These are phyloP conservation scores for Brachypodium distachyon DNA, from an alignment of 202 grass and related monocot genomes.

Conservation along the genomic window DNA sequence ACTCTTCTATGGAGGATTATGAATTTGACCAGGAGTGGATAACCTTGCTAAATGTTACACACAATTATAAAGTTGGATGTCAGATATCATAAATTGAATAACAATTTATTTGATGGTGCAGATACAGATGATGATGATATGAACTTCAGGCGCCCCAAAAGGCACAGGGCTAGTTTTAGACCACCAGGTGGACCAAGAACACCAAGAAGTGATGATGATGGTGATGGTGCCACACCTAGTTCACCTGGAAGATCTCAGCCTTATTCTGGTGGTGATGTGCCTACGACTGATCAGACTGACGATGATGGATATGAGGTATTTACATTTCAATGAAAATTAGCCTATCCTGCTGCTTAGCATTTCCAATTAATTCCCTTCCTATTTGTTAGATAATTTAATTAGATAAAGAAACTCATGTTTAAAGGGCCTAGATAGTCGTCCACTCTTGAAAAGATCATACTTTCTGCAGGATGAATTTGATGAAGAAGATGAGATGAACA, in stretches of 20 bases:
- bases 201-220: conserved; percentile 82
- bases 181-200: conserved; percentile 55
- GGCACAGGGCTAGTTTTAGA: conserved; percentile 74
- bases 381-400: not conserved
- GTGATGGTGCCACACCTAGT: conserved; percentile 71
- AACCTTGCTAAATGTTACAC: not conserved
- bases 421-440: not conserved
- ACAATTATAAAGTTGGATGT: not conserved
- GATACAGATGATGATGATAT: conserved; percentile 87
- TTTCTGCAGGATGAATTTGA: conserved; percentile 85
- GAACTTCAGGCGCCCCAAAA: conserved; percentile 81
- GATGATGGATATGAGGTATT: conserved; percentile 89
- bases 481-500: conserved; percentile 94
- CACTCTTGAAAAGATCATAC: not conserved
- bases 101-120: conserved; percentile 21
- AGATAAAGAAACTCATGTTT: not conserved
- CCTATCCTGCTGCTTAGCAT: conserved; percentile 9
- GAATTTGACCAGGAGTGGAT: not conserved
- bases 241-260: conserved; percentile 85
- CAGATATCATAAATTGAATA: conserved; percentile 10
- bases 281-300: conserved; percentile 89
- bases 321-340: not conserved
- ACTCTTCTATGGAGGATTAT: not conserved
- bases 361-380: not conserved
- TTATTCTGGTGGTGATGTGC: conserved; percentile 74